Evolutionary conservation across 1,284 basidiomycete genomes (phyloP).

Genomic region (Tylopilus orsonianus): DNA sequence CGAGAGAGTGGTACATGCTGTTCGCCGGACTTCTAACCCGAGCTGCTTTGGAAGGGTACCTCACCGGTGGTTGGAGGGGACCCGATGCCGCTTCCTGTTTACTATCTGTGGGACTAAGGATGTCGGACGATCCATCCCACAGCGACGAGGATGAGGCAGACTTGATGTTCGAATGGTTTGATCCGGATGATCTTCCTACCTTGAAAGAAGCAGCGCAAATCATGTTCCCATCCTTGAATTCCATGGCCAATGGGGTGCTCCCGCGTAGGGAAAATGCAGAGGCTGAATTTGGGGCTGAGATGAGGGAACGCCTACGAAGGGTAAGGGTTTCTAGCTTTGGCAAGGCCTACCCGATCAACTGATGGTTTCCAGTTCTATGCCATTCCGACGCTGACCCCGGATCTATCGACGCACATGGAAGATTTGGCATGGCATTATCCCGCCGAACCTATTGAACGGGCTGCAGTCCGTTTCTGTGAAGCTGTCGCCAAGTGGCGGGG

Average conservation of each 20-base stretch:
- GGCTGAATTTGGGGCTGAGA: constrained; percentile 63
- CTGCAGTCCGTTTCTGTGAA: constrained; percentile 75
- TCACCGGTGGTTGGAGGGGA: constrained; percentile 76
- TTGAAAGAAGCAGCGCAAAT: constrained; percentile 63
- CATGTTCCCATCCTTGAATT: constrained; percentile 62
- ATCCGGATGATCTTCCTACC: constrained; percentile 74
- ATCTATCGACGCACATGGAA: constrained; percentile 77
- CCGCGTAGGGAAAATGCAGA: constrained; percentile 45
- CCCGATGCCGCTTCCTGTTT: constrained; percentile 68
- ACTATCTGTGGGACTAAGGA: constrained; percentile 68
- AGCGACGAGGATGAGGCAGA: constrained; percentile 35
- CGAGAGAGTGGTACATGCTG: constrained; percentile 77
- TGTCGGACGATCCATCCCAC: constrained; percentile 27
- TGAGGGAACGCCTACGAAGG: constrained; percentile 64
- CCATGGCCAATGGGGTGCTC: constrained; percentile 24
- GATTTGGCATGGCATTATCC: constrained; percentile 77
- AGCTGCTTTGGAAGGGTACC: constrained; percentile 78
- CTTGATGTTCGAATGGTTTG: constrained; percentile 56
- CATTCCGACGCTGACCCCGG: constrained; percentile 64
- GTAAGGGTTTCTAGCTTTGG: constrained; percentile 42
- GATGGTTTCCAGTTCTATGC: constrained; percentile 61
- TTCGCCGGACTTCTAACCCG: constrained; percentile 73
- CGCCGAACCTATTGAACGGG: constrained; percentile 76
- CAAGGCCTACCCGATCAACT: constrained; percentile 1
- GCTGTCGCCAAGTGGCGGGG: constrained; percentile 77